These are phyloP conservation scores for Protostelium mycophagum DNA, from an alignment of 78 protist genomes.

Conservation along the genomic window DNA sequence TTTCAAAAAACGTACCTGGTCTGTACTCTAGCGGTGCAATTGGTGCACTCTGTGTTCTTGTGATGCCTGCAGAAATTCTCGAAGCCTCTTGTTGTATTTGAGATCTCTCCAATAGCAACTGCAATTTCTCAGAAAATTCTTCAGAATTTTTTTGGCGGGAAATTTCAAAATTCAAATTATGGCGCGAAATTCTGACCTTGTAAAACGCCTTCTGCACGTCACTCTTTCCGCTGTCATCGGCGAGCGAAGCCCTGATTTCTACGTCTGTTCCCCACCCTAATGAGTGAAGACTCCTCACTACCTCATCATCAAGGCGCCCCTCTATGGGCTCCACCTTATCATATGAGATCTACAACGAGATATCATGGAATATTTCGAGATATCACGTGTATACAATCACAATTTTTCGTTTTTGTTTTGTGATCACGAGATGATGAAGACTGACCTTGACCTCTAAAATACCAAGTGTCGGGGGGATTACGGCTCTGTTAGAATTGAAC, in stretches of 20 bases:
- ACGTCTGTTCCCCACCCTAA: conserved; percentile 8
- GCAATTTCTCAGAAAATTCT: too few species aligned
- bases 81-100: neutral
- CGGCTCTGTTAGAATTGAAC: conserved; percentile 51
- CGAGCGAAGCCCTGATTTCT: neutral
- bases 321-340: too few species aligned
- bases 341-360: too few species aligned
- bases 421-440: neutral
- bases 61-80: neutral
- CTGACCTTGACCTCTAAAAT: neutral
- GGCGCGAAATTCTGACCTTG: neutral
- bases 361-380: too few species aligned
- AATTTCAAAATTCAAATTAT: too few species aligned
- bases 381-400: too few species aligned
- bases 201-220: neutral
- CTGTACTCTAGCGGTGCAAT: too few species aligned
- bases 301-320: neutral
- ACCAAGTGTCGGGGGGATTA: neutral
- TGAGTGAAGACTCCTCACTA: neutral
- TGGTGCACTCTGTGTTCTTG: neutral
- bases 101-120: neutral
- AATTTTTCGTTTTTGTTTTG: too few species aligned
- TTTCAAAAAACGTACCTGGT: too few species aligned
- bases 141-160: too few species aligned
- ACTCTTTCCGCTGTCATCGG: neutral